Base-by-base conservation (phyloP, 306 rosid genomes). In the Spatholobus suberectus region DNA sequence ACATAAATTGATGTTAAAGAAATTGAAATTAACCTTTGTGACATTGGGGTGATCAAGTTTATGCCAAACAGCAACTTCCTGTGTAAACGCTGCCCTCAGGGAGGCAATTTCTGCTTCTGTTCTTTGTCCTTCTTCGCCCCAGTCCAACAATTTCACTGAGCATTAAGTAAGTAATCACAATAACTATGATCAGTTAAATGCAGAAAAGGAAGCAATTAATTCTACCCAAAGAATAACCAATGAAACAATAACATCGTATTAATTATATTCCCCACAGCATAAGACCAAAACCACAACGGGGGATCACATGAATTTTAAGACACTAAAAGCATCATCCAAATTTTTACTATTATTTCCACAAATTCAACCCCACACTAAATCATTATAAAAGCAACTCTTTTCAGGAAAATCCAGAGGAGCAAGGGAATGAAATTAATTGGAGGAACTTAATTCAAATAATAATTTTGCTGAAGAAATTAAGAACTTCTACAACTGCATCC, bases 11-110 rank as follows among this genome's bases (percentile, higher is more conserved):
- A 76, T 23, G 32, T 11, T 26, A 29, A 81, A 81, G 72, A 81
- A 46, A 78, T 7, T 32, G 83, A 79, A 69, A 86, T 38, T 61
- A 79, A 96, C 99, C 98, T 93, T 96, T 2, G 99, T 96, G 88
- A 96, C 97, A 88, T 93, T 93, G 65, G 98, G 99, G 86, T 96
- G 99, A 61, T 91, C 97, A 57, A 96, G 99, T 83, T 96, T 96
- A 87, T 96, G 99, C 99, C 99, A 96, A 44, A 96, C 99, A 77
- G 90, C 99, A 84, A 96, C 98, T 93, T 96, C 99, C 90, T 96
- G 98, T 20, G 84, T 90, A 83, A 96, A 96, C 9, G 98, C 97
- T 23, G 99, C 83, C 87, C 99, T 91, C 71, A 96, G 86, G 51
- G 98, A 86, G 87, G 93, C 83, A 82, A 96, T 86, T 87, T 96